Conservation (phyloP, 2,329 filamentous ascomycete species). For the Talaromyces albobiverticillius region DNA sequence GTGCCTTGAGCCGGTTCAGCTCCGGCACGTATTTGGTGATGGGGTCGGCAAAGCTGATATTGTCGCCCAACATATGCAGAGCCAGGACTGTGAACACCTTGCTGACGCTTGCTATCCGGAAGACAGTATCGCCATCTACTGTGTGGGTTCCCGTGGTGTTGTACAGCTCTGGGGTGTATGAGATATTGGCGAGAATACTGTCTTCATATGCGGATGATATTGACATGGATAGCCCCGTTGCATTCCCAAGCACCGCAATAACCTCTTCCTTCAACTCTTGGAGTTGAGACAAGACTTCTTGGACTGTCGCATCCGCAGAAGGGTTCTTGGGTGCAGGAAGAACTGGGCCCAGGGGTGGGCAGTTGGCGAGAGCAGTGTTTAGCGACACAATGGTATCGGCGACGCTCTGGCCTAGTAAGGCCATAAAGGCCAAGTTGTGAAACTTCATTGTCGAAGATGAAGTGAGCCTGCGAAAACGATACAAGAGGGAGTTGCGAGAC, state of each 20-base stretch:
- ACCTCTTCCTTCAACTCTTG: background rate
- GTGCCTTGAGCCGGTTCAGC: conserved; percentile 10
- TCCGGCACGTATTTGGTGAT: conserved; percentile 27
- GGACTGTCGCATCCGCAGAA: background rate
- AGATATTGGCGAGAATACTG: background rate
- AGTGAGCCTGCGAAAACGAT: background rate
- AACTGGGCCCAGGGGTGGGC: background rate
- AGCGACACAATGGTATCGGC: background rate
- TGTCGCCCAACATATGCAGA: conserved; percentile 25
- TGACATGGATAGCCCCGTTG: background rate
- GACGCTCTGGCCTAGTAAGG: background rate
- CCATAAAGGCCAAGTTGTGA: background rate
- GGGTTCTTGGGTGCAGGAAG: background rate
- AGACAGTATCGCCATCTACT: background rate
- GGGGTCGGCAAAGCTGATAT: conserved; percentile 18
- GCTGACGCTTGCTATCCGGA: conserved; percentile 37
- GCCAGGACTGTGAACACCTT: conserved; percentile 42
- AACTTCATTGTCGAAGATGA: background rate
- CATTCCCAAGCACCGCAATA: background rate
- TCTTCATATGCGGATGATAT: background rate
- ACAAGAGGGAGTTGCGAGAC: no score
- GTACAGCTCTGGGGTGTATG: background rate
- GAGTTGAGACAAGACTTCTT: background rate
- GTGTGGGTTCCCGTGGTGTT: background rate
- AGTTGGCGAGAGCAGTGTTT: background rate